These are phyloP conservation scores for Pseudogymnoascus sp. DNA, from an alignment of 2,329 filamentous ascomycete genomes.

Conservation along the genomic window DNA sequence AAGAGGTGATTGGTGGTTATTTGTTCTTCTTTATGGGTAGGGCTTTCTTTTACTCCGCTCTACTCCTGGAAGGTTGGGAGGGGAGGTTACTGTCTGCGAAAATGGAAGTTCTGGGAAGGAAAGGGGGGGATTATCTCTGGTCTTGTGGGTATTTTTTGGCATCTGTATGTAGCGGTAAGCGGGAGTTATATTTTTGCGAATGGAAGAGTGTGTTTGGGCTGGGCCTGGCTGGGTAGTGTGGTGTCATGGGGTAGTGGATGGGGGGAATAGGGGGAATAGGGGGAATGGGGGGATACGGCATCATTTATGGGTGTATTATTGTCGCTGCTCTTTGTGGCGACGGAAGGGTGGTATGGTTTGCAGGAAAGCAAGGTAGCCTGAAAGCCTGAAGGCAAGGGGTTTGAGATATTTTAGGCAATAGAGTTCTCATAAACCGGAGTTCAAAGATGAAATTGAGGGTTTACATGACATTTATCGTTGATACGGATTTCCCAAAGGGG, in stretches of 20 bases:
- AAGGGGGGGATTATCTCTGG: neutral
- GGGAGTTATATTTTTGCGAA: neutral
- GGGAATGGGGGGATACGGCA: neutral
- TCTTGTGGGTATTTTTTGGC: neutral
- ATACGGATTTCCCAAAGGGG: neutral
- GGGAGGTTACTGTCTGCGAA: neutral
- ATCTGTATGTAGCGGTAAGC: neutral
- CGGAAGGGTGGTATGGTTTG: neutral
- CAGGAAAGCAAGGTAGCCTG: neutral
- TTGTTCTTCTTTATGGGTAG: neutral
- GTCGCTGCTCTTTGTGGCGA: neutral
- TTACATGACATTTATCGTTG: neutral
- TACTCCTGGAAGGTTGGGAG: neutral
- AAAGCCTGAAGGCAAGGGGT: neutral
- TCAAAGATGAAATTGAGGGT: neutral
- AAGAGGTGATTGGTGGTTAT: neutral
- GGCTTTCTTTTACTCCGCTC: neutral
- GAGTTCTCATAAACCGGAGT: neutral
- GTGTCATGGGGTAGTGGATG: neutral
- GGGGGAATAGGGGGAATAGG: neutral
- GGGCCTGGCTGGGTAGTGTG: neutral
- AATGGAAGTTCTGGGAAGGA: neutral
- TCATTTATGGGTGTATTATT: neutral
- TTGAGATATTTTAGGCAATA: slow-evolving; percentile 3
- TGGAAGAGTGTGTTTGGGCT: neutral